Base-by-base conservation (phyloP, 2,329 filamentous ascomycete species). In the Pochonia chlamydosporia region DNA sequence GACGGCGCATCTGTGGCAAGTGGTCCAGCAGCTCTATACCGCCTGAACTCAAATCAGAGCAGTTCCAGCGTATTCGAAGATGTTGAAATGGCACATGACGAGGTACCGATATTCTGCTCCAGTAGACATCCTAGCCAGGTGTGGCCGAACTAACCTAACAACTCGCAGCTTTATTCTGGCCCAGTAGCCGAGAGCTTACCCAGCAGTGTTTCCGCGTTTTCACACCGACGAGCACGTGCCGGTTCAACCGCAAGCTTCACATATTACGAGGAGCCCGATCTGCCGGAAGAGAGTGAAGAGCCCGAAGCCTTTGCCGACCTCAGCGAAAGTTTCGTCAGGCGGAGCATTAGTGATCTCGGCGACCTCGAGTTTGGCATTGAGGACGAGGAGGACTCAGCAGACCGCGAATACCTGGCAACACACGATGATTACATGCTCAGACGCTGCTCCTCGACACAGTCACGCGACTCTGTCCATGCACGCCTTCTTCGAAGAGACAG, bases 21-120 rank as follows among this genome's bases (percentile, higher is more conserved):
- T 36, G 42, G 31, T 14, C 43, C 25, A 35, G 23, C 50, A 28
- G 40, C 52, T 10, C 43, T 51, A 16, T 88, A 89, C 65, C 74
- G 84, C 46, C 74, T 85, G 47, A 75, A 75, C 54, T 86, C 84
- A 44, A 88, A 88, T 59, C 74, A 82, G 58, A 89, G 86, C 69
- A 82, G 77, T 66, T 75, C 84, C 30, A 95, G 89, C 67, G 84
- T 96, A 56, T 85, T 96, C 57, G 89, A 89, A 56, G 89, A 96
- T 66, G 91, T 97, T n/a, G 92, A 96, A 65, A 97, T 99, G 93
- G 92, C 93, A 18, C 89, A 95, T 44, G 89, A 96, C 64, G 92
- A 97, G 79, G 88, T 93, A 59, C 10, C 13, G 21, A 16, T 36
- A 6, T 26, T 4, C 11, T 23, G 20, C 21, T 18, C 8, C 21